A percentile compares a stretch with the other conserved stretches of the same genome.
These are phyloP conservation scores for Picea mariana DNA, from an alignment of 83 land plant genomes.

Conservation along the genomic window DNA sequence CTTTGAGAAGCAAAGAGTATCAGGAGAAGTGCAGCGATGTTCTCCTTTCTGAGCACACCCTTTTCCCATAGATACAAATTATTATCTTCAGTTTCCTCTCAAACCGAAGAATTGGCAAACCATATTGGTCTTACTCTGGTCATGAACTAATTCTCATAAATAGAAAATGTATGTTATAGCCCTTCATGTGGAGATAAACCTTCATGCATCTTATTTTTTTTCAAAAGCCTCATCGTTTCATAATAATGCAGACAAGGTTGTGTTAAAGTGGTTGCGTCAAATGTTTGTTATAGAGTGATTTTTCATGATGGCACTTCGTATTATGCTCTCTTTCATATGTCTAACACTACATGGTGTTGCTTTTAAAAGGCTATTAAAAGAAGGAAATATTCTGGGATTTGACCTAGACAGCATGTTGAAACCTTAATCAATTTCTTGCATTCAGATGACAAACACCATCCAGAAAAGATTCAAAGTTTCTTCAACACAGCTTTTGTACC, in stretches of 20 bases:
- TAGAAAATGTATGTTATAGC: too few relatives aligned
- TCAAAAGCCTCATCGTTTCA: neutral
- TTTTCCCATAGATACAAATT: too few relatives aligned
- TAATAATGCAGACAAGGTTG: neutral
- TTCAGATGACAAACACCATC: conserved; percentile 61
- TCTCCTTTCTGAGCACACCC: too few relatives aligned
- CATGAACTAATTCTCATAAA: neutral
- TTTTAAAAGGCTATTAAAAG: neutral
- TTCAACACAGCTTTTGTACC: conserved; percentile 22
- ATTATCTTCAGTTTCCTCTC: neutral
- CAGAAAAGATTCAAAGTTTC: too few relatives aligned
- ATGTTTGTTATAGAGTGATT: neutral
- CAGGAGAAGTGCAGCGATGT: too few relatives aligned
- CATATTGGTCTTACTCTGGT: neutral
- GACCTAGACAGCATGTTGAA: neutral
- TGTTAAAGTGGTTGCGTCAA: neutral
- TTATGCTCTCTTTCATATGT: too few relatives aligned
- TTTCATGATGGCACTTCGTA: neutral
- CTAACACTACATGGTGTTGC: neutral
- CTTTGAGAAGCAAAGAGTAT: too few relatives aligned
- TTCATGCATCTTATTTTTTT: neutral
- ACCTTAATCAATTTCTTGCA: conserved; percentile 38
- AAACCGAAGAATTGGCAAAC: neutral
- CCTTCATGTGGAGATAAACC: neutral
- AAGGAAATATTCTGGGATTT: neutral